Conservation (phyloP, 805 yeast species). For the Candida berthetii region DNA sequence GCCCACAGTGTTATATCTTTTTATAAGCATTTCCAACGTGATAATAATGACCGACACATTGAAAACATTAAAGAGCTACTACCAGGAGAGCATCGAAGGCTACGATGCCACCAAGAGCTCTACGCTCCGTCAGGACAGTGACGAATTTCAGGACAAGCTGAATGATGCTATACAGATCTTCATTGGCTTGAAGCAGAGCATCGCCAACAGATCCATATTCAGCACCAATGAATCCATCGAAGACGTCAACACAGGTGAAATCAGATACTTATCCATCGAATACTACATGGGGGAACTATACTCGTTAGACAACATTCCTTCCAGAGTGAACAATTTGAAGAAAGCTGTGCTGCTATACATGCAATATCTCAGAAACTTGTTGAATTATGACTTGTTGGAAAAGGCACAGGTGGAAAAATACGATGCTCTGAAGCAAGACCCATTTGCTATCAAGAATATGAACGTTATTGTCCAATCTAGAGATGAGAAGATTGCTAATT, state of each 20-base stretch:
- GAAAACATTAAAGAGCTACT: constrained; percentile 3
- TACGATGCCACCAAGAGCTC: constrained; percentile 7
- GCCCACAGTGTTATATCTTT: too few relatives aligned
- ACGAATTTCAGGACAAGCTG: constrained; percentile 33
- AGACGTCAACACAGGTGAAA: constrained; percentile 59
- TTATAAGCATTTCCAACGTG: too few relatives aligned
- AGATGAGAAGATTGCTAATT: constrained; percentile 67
- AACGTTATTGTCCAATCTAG: constrained; percentile 40
- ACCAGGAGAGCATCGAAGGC: background rate
- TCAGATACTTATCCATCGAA: constrained; percentile 54
- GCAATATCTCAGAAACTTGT: constrained; percentile 38
- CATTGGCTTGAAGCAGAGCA: constrained; percentile 33
- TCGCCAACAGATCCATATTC: constrained; percentile 51
- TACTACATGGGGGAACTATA: constrained; percentile 45
- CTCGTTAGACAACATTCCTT: constrained; percentile 21
- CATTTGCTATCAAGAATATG: constrained; percentile 26
- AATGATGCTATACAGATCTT: constrained; percentile 32
- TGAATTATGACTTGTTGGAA: constrained; percentile 38
- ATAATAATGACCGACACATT: background rate
- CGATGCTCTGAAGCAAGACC: constrained; percentile 21
- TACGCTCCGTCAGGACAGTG: constrained; percentile 33
- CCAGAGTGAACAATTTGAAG: constrained; percentile 27
- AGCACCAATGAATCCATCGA: constrained; percentile 66
- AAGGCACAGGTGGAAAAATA: constrained; percentile 30
- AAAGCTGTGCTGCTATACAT: constrained; percentile 37